Evolutionary conservation across 1,139 yeast genomes (phyloP), one percentile per base, ranked within the genome.

Genomic region (Hanseniaspora uvarum): DNA sequence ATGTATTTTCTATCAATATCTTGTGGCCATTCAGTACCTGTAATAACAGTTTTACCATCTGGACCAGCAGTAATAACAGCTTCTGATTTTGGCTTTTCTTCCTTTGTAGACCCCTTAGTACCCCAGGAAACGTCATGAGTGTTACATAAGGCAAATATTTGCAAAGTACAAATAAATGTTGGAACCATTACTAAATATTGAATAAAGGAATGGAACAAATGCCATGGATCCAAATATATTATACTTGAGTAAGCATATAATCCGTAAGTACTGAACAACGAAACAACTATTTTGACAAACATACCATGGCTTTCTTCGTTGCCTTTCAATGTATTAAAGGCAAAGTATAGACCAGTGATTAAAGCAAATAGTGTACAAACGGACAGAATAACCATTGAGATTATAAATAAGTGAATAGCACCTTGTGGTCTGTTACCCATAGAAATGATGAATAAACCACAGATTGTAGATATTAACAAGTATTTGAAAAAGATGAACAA

Each of bases 51-150:
- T 57, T 72, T 71, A 49, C 82, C 83, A 51, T 74, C 72, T 44
- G 75, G 76, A 39, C 75, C 76, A 59, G 72, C 76, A 51, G 71
- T 72, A 54, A 76, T 78, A 28, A 76, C 80, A 14, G 86, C 88
- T 28, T 79, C 75, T 46, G 87, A 85, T 54, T 82, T 70, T 55
- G 77, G 80, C 61, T 80, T 80, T 16, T 80, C 75, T 49, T 82
- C 84, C 59, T 80, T 79, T 59, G 83, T 85, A 58, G 89, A 95
- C 60, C 96, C 96, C 66, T 88, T 88, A 0, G 96, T 89, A 69
- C 96, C 96, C 96, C 96, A 89, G 0, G 95, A 84, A 53, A 88
- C 95, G 73, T 88, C 96, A 70, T 88, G 96, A 5, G 95, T 87
- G 65, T 88, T 88, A 70, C 97, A 88, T 68, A 87, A 86, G 1